Evolutionary conservation across 257 asterid species (phyloP), one percentile per base, ranked within the genome.

Genomic region (Misopates orontium): DNA sequence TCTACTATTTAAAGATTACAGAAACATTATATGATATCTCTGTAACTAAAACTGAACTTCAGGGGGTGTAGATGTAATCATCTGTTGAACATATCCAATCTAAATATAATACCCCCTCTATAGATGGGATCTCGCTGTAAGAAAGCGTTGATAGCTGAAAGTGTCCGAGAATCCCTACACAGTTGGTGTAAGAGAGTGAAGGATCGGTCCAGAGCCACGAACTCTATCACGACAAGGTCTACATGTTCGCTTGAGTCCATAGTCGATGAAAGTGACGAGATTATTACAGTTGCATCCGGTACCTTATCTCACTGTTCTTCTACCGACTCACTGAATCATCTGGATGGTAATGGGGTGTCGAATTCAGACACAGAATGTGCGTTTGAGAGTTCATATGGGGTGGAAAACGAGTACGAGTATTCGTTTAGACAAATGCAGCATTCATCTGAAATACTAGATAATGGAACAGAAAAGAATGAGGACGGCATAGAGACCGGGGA

Each of bases 111-210:
- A 8, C 16, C 51, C 10, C 19, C 25, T 15, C 24, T 18, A 59
- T 63, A 90, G 96, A 89, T 87, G 98, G 98, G 98, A 25, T 80
- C 96, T 4, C 87, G 86, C 11, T 81, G 82, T 74, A 89, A 80
- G 79, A 91, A 89, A 77, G 96, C 98, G 5, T 50, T 91, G 73
- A 80, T 91, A 0, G 96, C 96, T 4, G 98, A 91, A 64, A 91
- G 92, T 31, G 96, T 88, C 22, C 75, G 96, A 5, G 89, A 83
- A 0, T 91, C 98, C 0, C 74, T 91, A n/a, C 96, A 91, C 64
- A 86, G 90, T 72, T 91, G 96, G 98, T 89, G 96, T 28, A 91
- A 85, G 84, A 83, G 98, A 67, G 98, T 84, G 62, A 88, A 85
- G 75, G 83, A 71, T 32, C 81, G 84, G 71, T 85, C 95, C 13